Evolutionary conservation across 108 stramenopile species (phyloP).

Genomic region (Cyclostephanos tholiformis): DNA sequence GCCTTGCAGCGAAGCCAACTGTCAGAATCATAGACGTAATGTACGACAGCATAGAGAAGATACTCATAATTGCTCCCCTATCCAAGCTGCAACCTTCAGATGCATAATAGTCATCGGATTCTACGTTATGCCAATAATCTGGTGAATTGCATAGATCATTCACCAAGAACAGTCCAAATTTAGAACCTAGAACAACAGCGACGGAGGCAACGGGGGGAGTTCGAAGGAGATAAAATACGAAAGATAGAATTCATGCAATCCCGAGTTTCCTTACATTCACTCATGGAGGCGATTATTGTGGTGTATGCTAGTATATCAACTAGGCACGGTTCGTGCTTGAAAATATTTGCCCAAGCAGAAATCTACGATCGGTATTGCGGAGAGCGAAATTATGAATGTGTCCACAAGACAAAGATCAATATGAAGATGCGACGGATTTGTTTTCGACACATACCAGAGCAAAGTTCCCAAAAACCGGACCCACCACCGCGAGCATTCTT

Average conservation of each 20-base stretch:
- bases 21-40: slow-evolving; percentile 12
- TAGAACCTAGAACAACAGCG: slow-evolving; percentile 3
- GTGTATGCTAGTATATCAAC: slow-evolving; percentile 32
- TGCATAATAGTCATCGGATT: slow-evolving; percentile 16
- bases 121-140: slow-evolving; percentile 21
- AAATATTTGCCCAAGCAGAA: slow-evolving; percentile 19
- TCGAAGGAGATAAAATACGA: not conserved
- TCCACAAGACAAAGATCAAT: not conserved
- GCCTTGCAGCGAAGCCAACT: slow-evolving; percentile 20
- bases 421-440: not conserved
- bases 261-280: slow-evolving; percentile 14
- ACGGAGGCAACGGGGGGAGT: not conserved
- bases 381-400: not conserved
- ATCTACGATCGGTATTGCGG: slow-evolving; percentile 1
- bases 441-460: slow-evolving; percentile 6
- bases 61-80: slow-evolving; percentile 17
- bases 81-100: slow-evolving; percentile 12
- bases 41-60: slow-evolving; percentile 15
- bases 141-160: slow-evolving; percentile 20
- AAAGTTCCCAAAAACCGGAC: slow-evolving; percentile 15
- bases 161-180: slow-evolving; percentile 23
- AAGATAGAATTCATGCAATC: not conserved
- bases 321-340: slow-evolving; percentile 12
- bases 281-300: slow-evolving; percentile 9
- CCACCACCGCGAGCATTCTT: slow-evolving; percentile 18